Conservation (phyloP, 2,329 filamentous ascomycete species). For the Xylariaceae sp. region DNA sequence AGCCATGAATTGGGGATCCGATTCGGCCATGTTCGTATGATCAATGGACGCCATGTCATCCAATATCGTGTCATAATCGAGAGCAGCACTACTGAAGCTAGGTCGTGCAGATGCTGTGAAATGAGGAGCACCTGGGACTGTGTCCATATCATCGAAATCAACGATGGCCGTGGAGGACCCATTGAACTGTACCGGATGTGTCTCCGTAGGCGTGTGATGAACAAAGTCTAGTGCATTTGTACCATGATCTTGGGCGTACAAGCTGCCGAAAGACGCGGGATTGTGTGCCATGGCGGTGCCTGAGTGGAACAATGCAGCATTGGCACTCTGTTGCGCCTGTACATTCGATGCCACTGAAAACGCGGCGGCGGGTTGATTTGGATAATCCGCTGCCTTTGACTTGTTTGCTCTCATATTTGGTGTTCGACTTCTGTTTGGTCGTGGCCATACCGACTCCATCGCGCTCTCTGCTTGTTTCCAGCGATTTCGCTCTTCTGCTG, state of each 20-base stretch:
- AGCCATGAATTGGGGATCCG: conserved; percentile 61
- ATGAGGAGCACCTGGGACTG: conserved; percentile 4
- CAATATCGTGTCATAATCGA: conserved; percentile 51
- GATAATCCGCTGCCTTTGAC: neutral
- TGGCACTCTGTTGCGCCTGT: neutral
- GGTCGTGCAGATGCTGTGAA: conserved; percentile 11
- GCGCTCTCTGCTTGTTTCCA: conserved; percentile 14
- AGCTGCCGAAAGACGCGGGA: conserved; percentile 1
- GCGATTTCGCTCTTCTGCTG: conserved; percentile 8
- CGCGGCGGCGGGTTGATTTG: neutral
- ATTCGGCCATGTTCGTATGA: conserved; percentile 45
- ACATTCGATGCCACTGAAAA: neutral
- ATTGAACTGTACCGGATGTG: conserved; percentile 1
- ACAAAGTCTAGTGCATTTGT: conserved; percentile 3
- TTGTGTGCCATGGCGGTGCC: neutral
- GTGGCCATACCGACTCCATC: conserved; percentile 17
- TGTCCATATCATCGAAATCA: conserved; percentile 4
- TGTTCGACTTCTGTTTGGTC: too few species aligned
- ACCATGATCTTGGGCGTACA: conserved; percentile 1
- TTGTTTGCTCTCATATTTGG: neutral
- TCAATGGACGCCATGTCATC: conserved; percentile 51
- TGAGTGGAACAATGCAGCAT: conserved; percentile 1
- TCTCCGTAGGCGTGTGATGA: neutral
- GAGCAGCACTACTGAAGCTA: conserved; percentile 23
- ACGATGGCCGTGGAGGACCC: neutral